Evolutionary conservation across 192 early-diverging fungal genomes (phyloP), one percentile per base, ranked within the genome.

Genomic region (Podochytrium sp.): DNA sequence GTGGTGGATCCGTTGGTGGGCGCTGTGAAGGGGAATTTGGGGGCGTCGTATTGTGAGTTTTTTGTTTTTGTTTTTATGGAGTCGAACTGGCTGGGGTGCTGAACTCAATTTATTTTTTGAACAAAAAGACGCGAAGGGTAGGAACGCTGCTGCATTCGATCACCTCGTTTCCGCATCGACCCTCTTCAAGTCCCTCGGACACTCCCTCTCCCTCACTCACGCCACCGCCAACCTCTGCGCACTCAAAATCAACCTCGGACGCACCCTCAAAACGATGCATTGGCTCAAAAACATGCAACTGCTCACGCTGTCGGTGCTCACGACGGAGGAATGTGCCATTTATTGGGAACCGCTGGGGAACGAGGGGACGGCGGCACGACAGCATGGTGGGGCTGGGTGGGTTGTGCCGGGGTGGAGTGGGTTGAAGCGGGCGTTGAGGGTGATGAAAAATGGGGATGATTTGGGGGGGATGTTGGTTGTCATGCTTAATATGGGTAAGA

Each of bases 201-300:
- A 70, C 52, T 33, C 40, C 1, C 14, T 67, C 16, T 65, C 52
- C 20, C 52, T 50, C 41, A 55, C 65, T 7, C 78, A 59, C 34
- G 51, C 64, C 14, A 42, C 62, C 7, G 65, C 74, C 23, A 72
- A 76, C 25, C 23, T 81, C 2, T 67, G 65, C 30, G 73, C 73
- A 0, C 49, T 81, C 18, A 61, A 70, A 42, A 56, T 85, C 6
- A 75, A 81, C 25, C 61, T 81, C 25, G 84, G 78, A 2, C 53
- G 71, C 23, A 30, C 58, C 2, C 38, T 82, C 25, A 78, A 81
- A 38, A 39, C 40, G 23, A 30, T 85, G 32, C 79, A 85, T 50
- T 85, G 84, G 84, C 23, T 79, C 51, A 65, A 73, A 16, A 64
- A 79, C 10, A 81, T 82, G 79, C 78, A 80, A 29, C 56, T 57